Percentiles rank a stretch among this genome's conserved stretches.
Evolutionary conservation across 495 filamentous ascomycete genomes (phyloP).

Genomic region (Chaetomium cochliodes): DNA sequence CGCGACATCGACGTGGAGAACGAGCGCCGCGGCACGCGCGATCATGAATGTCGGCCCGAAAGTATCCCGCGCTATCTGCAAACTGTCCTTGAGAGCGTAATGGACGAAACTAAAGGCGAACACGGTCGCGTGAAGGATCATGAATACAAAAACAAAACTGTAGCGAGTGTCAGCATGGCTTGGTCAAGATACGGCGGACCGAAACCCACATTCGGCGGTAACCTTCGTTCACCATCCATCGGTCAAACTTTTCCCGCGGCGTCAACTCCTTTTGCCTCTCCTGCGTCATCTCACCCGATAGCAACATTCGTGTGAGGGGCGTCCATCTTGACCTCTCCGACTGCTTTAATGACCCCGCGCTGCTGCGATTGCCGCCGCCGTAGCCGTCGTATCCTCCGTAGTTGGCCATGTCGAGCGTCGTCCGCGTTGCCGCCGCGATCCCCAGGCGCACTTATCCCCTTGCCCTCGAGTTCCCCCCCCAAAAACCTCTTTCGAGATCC

Average conservation of each 20-base stretch:
- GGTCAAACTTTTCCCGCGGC: conserved; percentile 50
- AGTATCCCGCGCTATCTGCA: conserved; percentile 57
- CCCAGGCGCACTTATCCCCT: conserved; percentile 16
- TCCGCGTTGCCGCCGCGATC: conserved; percentile 17
- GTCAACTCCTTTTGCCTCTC: conserved; percentile 61
- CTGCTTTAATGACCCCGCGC: conserved; percentile 39
- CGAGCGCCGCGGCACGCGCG: conserved; percentile 66
- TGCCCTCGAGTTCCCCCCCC: conserved; percentile 13
- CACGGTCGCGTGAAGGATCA: conserved; percentile 62
- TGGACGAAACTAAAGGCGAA: conserved; percentile 75
- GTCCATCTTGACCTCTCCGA: conserved; percentile 67
- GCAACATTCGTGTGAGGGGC: conserved; percentile 64
- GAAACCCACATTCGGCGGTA: conserved; percentile 64
- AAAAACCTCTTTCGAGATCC: conserved; percentile 21
- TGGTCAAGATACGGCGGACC: background rate
- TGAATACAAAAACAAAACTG: conserved; percentile 70
- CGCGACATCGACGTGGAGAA: conserved; percentile 73
- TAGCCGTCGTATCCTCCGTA: conserved; percentile 38
- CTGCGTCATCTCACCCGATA: conserved; percentile 67
- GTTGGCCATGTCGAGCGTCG: conserved; percentile 40
- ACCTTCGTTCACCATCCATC: conserved; percentile 78
- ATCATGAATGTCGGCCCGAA: conserved; percentile 72
- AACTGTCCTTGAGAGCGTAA: conserved; percentile 69
- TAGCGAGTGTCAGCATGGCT: conserved; percentile 25
- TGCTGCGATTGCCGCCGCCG: conserved; percentile 30